A percentile compares a stretch with the other conserved stretches of the same genome.
These are phyloP conservation scores for Mycena sp. DNA, from an alignment of 1,284 basidiomycete genomes.

Conservation along the genomic window DNA sequence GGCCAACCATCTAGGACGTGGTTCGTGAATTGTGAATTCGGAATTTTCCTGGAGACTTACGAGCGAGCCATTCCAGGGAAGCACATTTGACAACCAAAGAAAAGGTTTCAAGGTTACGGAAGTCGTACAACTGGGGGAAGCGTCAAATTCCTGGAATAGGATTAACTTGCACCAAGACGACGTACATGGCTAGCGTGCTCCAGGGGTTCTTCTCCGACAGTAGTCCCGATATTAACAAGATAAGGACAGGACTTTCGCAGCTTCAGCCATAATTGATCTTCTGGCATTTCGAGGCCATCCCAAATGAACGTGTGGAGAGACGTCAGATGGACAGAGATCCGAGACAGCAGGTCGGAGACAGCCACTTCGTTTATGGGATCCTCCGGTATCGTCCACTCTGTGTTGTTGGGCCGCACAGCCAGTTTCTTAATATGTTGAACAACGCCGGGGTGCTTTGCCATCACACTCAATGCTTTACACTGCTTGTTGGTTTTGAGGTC, in stretches of 20 bases:
- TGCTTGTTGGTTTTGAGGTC: conserved; percentile 55
- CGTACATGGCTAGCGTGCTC: conserved; percentile 57
- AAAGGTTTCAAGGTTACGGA: conserved; percentile 58
- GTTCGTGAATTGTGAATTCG: conserved; percentile 16
- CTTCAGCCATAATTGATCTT: conserved; percentile 62
- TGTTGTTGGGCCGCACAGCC: conserved; percentile 52
- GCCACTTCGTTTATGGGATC: conserved; percentile 44
- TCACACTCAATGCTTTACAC: conserved; percentile 54
- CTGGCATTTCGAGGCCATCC: conserved; percentile 64
- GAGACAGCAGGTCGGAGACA: conserved; percentile 44
- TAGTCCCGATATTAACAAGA: conserved; percentile 57
- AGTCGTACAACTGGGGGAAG: conserved; percentile 59
- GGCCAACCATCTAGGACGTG: conserved; percentile 49
- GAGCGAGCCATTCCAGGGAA: conserved; percentile 55
- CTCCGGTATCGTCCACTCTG: conserved; percentile 45
- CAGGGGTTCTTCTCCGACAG: conserved; percentile 58
- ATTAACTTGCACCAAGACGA: conserved; percentile 3
- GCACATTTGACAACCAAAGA: conserved; percentile 60
- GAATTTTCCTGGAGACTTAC: conserved; percentile 42
- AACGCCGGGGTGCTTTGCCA: conserved; percentile 52
- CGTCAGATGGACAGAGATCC: conserved; percentile 51
- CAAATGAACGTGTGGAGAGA: conserved; percentile 61
- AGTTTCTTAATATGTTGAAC: conserved; percentile 59
- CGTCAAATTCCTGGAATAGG: conserved; percentile 8
- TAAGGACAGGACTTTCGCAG: conserved; percentile 60